phyloP scores from a whole-genome alignment of 2,329 filamentous ascomycete genomes.

The Sclerotinia subarctica region DNA sequence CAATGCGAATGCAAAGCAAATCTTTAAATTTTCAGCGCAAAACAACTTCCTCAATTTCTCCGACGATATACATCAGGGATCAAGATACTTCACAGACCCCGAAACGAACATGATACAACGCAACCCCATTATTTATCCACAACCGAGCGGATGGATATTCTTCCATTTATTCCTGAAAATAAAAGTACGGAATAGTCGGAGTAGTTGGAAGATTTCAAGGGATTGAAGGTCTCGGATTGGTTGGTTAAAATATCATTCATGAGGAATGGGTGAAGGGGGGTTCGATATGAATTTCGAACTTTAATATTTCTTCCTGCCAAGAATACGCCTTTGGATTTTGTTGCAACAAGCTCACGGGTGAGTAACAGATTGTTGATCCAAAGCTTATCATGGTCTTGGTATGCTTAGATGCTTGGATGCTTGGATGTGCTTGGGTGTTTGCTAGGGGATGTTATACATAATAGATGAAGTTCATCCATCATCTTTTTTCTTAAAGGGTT shows the following conservation, averaged over 20 bases:
- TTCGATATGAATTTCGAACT: too few species aligned
- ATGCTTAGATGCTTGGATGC: background rate
- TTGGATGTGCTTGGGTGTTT: background rate
- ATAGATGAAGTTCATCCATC: background rate
- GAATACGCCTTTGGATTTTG: background rate
- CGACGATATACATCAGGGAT: background rate
- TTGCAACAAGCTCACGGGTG: background rate
- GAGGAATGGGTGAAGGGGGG: background rate
- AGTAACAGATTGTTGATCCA: too few species aligned
- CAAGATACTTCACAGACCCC: background rate
- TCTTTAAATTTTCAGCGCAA: too few species aligned
- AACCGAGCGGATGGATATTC: background rate
- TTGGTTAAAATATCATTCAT: too few species aligned
- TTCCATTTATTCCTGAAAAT: background rate
- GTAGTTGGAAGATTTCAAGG: background rate
- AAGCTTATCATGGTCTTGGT: slow-evolving; percentile 6
- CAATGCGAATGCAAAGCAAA: too few species aligned
- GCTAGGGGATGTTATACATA: background rate
- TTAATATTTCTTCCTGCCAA: background rate
- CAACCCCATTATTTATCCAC: background rate
- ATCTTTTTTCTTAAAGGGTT: background rate
- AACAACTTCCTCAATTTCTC: too few species aligned
- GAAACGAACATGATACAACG: background rate
- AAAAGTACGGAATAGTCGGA: background rate
- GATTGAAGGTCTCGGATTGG: background rate